These are phyloP conservation scores for Hymenoscyphus infarciens DNA, from an alignment of 2,329 filamentous ascomycete species.

Conservation along the genomic window DNA sequence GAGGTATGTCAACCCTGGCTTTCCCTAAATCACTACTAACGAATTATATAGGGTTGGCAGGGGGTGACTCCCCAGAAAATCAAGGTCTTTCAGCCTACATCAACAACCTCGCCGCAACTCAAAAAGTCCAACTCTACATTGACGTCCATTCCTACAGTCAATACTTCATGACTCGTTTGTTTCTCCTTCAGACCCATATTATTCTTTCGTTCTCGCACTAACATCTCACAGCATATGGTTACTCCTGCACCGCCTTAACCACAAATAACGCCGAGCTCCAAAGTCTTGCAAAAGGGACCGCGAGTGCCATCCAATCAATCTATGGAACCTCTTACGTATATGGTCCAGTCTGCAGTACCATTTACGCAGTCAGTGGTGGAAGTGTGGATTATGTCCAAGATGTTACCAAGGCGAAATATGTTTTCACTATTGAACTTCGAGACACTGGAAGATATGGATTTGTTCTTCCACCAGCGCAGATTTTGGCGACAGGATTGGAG, in stretches of 20 bases:
- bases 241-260: slow-evolving; percentile 49
- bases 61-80: slow-evolving; percentile 50
- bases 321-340: slow-evolving; percentile 43
- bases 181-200: neutral
- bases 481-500: slow-evolving; percentile 45
- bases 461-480: slow-evolving; percentile 46
- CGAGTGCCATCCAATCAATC: slow-evolving; percentile 52
- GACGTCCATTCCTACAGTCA: slow-evolving; percentile 65
- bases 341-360: slow-evolving; percentile 55
- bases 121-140: slow-evolving; percentile 58
- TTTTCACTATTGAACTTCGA: slow-evolving; percentile 47
- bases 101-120: slow-evolving; percentile 39
- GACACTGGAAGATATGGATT: slow-evolving; percentile 48
- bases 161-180: slow-evolving; percentile 47
- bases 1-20: slow-evolving; percentile 44
- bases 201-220: neutral
- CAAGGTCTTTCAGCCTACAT: slow-evolving; percentile 47
- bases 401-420: slow-evolving; percentile 33
- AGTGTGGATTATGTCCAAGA: slow-evolving; percentile 44
- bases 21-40: slow-evolving; percentile 21
- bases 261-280: slow-evolving; percentile 47
- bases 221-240: slow-evolving; percentile 52
- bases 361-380: slow-evolving; percentile 53
- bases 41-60: slow-evolving; percentile 34
- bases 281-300: slow-evolving; percentile 45